Conservation (phyloP, 495 filamentous ascomycete species). For the Penicillium silybi region DNA sequence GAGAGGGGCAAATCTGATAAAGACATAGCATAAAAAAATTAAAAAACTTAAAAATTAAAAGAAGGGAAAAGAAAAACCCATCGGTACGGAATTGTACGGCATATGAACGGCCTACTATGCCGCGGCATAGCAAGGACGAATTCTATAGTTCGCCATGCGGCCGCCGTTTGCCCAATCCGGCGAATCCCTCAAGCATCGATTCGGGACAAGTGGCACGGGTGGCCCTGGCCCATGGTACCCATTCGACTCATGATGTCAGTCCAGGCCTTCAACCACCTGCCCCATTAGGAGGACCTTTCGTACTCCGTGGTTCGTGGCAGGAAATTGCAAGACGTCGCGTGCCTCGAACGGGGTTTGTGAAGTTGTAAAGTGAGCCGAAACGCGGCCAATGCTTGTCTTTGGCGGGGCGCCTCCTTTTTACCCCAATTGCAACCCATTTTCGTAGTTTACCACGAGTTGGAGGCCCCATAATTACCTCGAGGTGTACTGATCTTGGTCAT, state of each 20-base stretch:
- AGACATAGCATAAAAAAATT: neutral
- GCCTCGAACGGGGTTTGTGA: neutral
- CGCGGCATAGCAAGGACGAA: no score
- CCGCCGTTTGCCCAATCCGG: slow-evolving; percentile 3
- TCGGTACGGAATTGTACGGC: neutral
- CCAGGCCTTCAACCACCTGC: neutral
- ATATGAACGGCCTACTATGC: no score
- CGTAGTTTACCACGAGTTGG: neutral
- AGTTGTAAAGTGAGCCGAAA: slow-evolving; percentile 9
- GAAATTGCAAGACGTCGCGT: slow-evolving; percentile 2
- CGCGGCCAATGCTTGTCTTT: slow-evolving; percentile 10
- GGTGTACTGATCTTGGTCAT: slow-evolving; percentile 2
- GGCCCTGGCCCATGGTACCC: slow-evolving; percentile 1
- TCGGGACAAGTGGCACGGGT: neutral
- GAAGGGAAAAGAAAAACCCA: neutral
- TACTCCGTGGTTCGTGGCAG: no score
- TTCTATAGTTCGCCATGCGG: slow-evolving; percentile 1
- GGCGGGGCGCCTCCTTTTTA: slow-evolving; percentile 3
- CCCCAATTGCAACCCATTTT: neutral
- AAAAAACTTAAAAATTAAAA: no score
- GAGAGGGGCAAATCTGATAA: neutral
- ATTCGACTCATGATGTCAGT: slow-evolving; percentile 13
- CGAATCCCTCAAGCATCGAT: neutral
- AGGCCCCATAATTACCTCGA: neutral
- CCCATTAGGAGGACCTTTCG: neutral